Evolutionary conservation across 192 early-diverging fungal species (phyloP), one percentile per base, ranked within the genome.

Genomic region (Dispira simplex): DNA sequence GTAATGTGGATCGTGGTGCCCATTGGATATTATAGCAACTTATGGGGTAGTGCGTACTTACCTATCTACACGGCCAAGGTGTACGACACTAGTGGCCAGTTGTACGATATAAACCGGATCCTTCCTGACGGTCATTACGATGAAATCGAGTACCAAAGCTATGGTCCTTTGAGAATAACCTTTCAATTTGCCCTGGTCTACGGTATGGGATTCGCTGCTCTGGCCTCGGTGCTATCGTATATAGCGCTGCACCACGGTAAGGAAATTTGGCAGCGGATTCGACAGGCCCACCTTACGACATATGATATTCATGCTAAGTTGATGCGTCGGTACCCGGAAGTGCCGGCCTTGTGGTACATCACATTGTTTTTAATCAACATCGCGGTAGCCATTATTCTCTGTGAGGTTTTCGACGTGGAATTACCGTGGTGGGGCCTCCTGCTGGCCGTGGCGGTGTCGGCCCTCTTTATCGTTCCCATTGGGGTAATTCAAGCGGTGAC

Each of bases 401-500:
- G 57, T 49, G 46, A 70, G n/a, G 73, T 69, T n/a, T 63, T 2
- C 8, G 63, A 23, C 11, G 32, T 83, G n/a, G 70, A 71, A 12
- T 79, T 92, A 59, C 86, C 88, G 16, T 88, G 84, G 85, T 91
- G 86, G 82, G 89, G 79, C 71, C 69, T 86, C 23, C 57, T 89
- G 16, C 69, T 89, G 52, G 73, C 82, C 28, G 69, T 84, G 44
- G 67, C 69, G 8, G 70, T 88, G 21, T 72, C 84, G 14, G 58
- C 80, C 18, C 68, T 92, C 44, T 88, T 86, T 59, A 77, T 82
- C 21, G 70, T 92, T 8, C 90, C 90, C 0, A 81, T 95, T 28
- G 93, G 90, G 66, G 85, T 92, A 27, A 83, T 95, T 64, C 73
- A 76, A 55, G 86, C 85, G 9, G 79, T 93, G 20, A 84, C 89